Evolutionary conservation across 306 rosid genomes (phyloP).

Genomic region (Sicyos edulis): DNA sequence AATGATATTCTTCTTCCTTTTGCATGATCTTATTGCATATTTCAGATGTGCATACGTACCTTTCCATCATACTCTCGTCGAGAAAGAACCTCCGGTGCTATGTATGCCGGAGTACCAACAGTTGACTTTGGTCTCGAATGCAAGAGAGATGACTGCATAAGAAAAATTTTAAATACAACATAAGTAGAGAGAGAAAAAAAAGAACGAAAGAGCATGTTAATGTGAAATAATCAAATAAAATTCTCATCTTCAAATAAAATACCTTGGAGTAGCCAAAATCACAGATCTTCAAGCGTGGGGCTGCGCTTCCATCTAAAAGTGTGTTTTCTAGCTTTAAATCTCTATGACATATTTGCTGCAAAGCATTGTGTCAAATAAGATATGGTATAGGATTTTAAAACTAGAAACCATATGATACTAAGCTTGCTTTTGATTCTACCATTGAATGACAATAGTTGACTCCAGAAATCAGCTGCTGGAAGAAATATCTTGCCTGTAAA

Average conservation of each 20-base stretch:
- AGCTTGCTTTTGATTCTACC: neutral
- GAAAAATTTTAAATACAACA: constrained; percentile 4
- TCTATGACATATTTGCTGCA: constrained; percentile 60
- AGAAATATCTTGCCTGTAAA: constrained; percentile 11
- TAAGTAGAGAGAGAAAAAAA: neutral
- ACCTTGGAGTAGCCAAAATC: constrained; percentile 22
- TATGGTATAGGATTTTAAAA: neutral
- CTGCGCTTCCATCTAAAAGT: constrained; percentile 28
- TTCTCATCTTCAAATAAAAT: neutral
- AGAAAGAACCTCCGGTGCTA: constrained; percentile 19
- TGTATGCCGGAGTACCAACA: constrained; percentile 36
- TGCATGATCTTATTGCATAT: neutral
- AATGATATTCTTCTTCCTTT: neutral
- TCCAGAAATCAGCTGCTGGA: constrained; percentile 20
- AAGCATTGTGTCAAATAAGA: neutral
- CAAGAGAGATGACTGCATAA: constrained; percentile 50
- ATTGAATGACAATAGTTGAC: constrained; percentile 18
- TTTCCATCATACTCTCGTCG: constrained; percentile 51
- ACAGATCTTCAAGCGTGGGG: constrained; percentile 20
- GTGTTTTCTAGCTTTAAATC: constrained; percentile 60
- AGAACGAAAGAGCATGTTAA: neutral
- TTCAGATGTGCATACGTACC: neutral
- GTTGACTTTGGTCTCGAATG: constrained; percentile 59
- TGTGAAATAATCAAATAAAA: neutral
- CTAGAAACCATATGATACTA: neutral